Percentiles rank a stretch among this genome's conserved stretches.
phyloP scores from a whole-genome alignment of 75 land plant genomes.

The Azolla pinnata region DNA sequence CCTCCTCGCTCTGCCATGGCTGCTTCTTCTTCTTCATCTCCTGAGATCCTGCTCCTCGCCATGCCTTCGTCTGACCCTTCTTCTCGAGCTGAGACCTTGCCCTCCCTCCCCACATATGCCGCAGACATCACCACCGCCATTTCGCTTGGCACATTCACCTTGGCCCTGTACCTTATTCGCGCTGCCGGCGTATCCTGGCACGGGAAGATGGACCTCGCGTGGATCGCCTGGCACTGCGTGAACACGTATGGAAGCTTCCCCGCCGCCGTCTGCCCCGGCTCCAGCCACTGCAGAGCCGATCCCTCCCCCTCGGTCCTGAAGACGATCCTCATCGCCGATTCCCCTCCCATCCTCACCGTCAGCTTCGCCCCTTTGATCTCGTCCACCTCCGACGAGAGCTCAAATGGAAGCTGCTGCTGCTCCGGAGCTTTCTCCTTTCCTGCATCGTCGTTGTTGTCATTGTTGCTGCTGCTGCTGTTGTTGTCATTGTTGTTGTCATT shows the following conservation, averaged over 20 bases:
- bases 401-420: no score
- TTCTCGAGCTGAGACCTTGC: slow-evolving; percentile 18
- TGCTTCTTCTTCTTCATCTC: no score
- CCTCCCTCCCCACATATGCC: slow-evolving; percentile 28
- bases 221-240: slow-evolving; percentile 87
- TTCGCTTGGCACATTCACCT: slow-evolving; percentile 46
- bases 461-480: no score
- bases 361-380: slow-evolving; percentile 40
- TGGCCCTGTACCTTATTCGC: slow-evolving; percentile 46
- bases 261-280: slow-evolving; percentile 61
- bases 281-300: slow-evolving; percentile 81
- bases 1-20: no score
- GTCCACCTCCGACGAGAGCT: not conserved
- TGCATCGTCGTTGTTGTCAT: no score
- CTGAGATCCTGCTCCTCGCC: no score
- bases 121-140: slow-evolving; percentile 75
- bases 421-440: no score
- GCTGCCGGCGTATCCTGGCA: slow-evolving; percentile 90
- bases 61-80: no score
- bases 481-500: no score
- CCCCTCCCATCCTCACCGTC: slow-evolving; percentile 23
- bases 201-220: slow-evolving; percentile 88
- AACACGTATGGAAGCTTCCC: slow-evolving; percentile 49
- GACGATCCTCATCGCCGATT: slow-evolving; percentile 25
- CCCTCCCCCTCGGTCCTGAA: slow-evolving; percentile 45